Evolutionary conservation across 2,329 filamentous ascomycete genomes (phyloP), one percentile per base, ranked within the genome.

Genomic region (Aspergillus uvarum): DNA sequence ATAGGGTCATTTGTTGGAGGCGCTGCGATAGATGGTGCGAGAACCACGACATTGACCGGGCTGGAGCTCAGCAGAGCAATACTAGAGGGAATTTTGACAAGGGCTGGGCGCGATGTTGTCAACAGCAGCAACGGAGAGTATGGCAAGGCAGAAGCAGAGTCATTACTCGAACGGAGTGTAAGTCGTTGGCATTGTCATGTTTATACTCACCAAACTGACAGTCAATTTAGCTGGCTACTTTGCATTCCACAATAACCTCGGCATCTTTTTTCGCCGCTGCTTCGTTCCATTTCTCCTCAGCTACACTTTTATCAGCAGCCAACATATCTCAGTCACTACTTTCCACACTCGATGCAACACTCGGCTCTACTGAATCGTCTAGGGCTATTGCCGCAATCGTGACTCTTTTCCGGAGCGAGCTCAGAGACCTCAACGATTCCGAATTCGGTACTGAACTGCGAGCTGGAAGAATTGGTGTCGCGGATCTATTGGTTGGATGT

Each of bases 311-410:
- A 14, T 80, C 79, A 11, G 69, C 77, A 42, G 73, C 76, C 6
- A 73, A 73, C 58, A 70, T 79, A 57, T 79, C 79, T 0, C 77
- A 80, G 58, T 75, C 77, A 42, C 73, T 80, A 7, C 60, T 81
- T 19, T 77, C 78, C 44, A 79, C 76, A 1, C 70, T 81, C 11
- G 79, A 81, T 68, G 77, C 79, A 2, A 77, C 80, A 26, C 70
- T 81, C 35, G 79, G 79, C 11, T 80, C 77, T n/a, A 80, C 79
- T 2, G 79, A 81, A 64, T 79, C 79, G 1, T 81, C 79, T 5
- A 74, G 79, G 42, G 79, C 79, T 2, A 80, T 81, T 60, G 79
- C 79, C 2, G 76, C 79, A 2, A 80, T 81, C 29, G 76, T 81
- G 56, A 80, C 77, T 4, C 70, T 81, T 32, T 79, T 81, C 59